phyloP scores from a whole-genome alignment of 371 early-diverging fungal genomes.

The Mucor velutinosus region DNA sequence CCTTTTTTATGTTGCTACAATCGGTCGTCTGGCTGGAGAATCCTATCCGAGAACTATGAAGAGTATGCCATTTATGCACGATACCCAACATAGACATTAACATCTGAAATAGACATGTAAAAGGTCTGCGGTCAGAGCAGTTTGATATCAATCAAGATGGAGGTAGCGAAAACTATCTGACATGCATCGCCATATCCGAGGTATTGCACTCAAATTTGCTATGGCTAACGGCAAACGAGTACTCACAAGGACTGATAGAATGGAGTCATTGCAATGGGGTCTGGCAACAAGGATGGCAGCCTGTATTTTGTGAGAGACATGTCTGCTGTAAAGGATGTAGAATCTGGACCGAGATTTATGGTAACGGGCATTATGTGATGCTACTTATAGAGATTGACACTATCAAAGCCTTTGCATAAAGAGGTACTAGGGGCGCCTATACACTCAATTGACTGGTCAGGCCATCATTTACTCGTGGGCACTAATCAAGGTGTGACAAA shows the following conservation, averaged over 20 bases:
- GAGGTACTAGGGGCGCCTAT: constrained; percentile 29
- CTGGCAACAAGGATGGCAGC: constrained; percentile 18
- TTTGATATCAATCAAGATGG: constrained; percentile 17
- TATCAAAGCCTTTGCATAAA: constrained; percentile 15
- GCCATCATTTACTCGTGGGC: constrained; percentile 31
- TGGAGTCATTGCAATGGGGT: constrained; percentile 33
- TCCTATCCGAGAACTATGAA: constrained; percentile 32
- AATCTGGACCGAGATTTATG: constrained; percentile 1
- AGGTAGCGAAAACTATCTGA: constrained; percentile 25
- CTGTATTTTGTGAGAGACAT: constrained; percentile 37
- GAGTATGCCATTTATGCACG: too few relatives aligned
- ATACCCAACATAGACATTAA: too few relatives aligned
- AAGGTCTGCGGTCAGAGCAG: constrained; percentile 28
- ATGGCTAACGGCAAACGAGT: background rate
- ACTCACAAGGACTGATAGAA: background rate
- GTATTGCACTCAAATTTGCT: constrained; percentile 8
- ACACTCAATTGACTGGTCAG: constrained; percentile 39
- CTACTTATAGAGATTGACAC: background rate
- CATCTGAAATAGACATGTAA: constrained; percentile 14
- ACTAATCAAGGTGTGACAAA: constrained; percentile 16
- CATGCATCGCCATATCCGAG: constrained; percentile 33
- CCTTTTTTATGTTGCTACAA: constrained; percentile 29
- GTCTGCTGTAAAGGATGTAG: constrained; percentile 10
- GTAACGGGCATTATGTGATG: background rate
- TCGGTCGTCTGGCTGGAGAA: constrained; percentile 28